Evolutionary conservation across 192 early-diverging fungal species (phyloP), one percentile per base, ranked within the genome.

Genomic region (Coemansia sp.): DNA sequence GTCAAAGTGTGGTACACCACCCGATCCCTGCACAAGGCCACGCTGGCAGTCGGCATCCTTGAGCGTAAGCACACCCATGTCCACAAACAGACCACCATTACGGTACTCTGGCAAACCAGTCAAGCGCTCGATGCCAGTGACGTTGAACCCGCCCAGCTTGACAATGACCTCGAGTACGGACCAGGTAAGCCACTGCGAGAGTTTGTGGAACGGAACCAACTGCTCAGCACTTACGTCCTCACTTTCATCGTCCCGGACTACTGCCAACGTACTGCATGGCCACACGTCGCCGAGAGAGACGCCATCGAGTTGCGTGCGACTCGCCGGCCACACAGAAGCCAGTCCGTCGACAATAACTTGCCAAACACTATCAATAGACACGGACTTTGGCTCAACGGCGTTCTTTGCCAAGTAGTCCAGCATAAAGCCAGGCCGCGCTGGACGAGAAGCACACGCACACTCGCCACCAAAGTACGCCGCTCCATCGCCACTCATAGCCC

Each of bases 151-250:
- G 29, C 72, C 75, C 47, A 93, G 76, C 24, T 86, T 83, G 52
- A 86, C 85, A 16, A 97, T 72, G 5, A 92, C 88, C 51, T 97
- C 96, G 79, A 96, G 87, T 43, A 97, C 85, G 3, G 94, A 96
- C 82, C 96, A 97, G 1, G 94, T 93, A 44, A 98, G 90, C 96
- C 96, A 98, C 76, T 98, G 96, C 7, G 95, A 94, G 52, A 98
- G 87, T 69, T 98, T 98, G 80, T 98, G 94, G 80, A 97, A 95
- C 16, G 92, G 84, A 20, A 95, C 91, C 42, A 93, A 79, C 29
- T 80, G 70, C 27, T 88, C 82, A 33, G 57, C 55, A 24, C 18
- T 70, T 16, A 68, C 36, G 15, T 5, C 52, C 47, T 76, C 55
- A 41, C 31, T 29, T 31, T 70, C 59, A 2, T 71, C 71, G 13